Evolutionary conservation across 202 grass and related monocot genomes (phyloP).

Genomic region (Zoysia matrella): DNA sequence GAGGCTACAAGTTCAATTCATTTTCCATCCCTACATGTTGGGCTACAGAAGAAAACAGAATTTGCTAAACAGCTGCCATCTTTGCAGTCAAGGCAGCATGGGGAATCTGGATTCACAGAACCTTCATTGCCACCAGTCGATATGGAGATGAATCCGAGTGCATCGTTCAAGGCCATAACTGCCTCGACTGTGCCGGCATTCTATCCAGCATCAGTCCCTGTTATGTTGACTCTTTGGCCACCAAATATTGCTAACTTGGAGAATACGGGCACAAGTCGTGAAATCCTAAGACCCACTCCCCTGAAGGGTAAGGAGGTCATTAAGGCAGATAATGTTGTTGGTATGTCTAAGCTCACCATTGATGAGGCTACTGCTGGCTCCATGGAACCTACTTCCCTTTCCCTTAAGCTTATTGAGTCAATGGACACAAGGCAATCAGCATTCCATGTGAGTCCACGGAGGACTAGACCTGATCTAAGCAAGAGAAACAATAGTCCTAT

Average conservation of each 20-base stretch:
- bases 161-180: constrained; percentile 28
- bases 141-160: constrained; percentile 39
- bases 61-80: constrained; percentile 41
- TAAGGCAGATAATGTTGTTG: constrained; percentile 63
- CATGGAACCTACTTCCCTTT: constrained; percentile 66
- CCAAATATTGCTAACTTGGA: constrained; percentile 40
- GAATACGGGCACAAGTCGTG: constrained; percentile 41
- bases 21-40: constrained; percentile 49
- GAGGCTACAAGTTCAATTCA: constrained; percentile 55
- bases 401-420: constrained; percentile 68
- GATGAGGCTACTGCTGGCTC: constrained; percentile 48
- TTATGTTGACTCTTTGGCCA: constrained; percentile 54
- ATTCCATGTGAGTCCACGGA: constrained; percentile 69
- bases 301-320: constrained; percentile 60
- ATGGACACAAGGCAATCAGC: constrained; percentile 62
- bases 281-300: constrained; percentile 76
- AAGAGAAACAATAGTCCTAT: constrained; percentile 74
- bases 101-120: constrained; percentile 44
- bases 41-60: constrained; percentile 54
- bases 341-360: constrained; percentile 91
- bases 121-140: constrained; percentile 19
- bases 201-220: constrained; percentile 56
- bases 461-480: constrained; percentile 63
- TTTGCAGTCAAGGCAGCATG: constrained; percentile 47
- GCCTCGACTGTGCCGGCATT: constrained; percentile 37